Evolutionary conservation across 116 monocot genomes (phyloP).

Genomic region (Papilionanthe hybrid): DNA sequence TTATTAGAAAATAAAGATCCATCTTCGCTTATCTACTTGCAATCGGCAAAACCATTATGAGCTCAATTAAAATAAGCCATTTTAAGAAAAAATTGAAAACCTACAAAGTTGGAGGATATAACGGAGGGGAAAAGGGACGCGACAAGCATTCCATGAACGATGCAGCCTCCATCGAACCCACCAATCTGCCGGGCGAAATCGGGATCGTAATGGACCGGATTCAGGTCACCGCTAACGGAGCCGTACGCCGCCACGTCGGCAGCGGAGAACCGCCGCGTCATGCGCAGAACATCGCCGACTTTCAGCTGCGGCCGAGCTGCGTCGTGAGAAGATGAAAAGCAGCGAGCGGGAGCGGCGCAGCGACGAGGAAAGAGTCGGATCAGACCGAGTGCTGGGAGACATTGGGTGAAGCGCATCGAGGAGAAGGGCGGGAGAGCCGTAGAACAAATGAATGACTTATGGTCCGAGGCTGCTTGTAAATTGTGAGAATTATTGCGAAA

Average conservation of each 20-base stretch:
- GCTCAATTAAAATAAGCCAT: too few relatives aligned
- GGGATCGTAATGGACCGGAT: conserved; percentile 61
- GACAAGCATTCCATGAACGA: conserved; percentile 91
- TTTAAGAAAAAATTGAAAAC: conserved; percentile 6
- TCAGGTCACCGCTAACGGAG: conserved; percentile 60
- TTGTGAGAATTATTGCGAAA: too few relatives aligned
- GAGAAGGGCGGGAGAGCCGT: too few relatives aligned
- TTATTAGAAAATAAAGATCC: too few relatives aligned
- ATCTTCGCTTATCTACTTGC: too few relatives aligned
- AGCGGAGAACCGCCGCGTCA: conserved; percentile 41
- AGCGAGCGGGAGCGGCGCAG: conserved; percentile 9
- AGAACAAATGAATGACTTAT: too few relatives aligned
- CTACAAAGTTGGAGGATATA: conserved; percentile 74
- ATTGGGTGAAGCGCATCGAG: not conserved
- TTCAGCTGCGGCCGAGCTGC: conserved; percentile 12
- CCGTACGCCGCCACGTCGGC: conserved; percentile 50
- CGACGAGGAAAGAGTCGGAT: conserved; percentile 1
- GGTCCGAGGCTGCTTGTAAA: too few relatives aligned
- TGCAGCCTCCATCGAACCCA: conserved; percentile 49
- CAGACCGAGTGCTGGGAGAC: not conserved
- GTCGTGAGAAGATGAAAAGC: conserved; percentile 7
- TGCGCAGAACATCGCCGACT: conserved; percentile 47
- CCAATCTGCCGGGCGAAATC: conserved; percentile 36
- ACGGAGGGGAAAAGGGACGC: conserved; percentile 77
- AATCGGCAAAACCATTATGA: too few relatives aligned